phyloP scores from a whole-genome alignment of 148 eudicot genomes.

The Mesembryanthemum crystallinum region DNA sequence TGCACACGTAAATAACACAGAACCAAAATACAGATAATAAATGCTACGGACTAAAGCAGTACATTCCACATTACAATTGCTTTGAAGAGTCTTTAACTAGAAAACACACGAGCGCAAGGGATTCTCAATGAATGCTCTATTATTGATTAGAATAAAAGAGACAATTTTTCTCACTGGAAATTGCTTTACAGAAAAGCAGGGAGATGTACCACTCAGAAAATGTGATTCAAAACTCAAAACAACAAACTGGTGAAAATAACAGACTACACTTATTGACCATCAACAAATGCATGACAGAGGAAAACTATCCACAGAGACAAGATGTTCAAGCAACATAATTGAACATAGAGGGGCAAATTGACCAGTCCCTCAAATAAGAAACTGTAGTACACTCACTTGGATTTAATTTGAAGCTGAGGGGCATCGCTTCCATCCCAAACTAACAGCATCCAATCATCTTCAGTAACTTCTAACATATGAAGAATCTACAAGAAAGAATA shows the following conservation, averaged over 20 bases:
- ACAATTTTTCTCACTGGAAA: background rate
- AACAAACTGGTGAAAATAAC: background rate
- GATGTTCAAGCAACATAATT: background rate
- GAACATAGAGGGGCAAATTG: background rate
- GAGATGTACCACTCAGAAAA: no score
- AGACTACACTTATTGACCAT: background rate
- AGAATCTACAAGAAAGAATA: conserved; percentile 45
- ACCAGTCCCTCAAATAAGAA: background rate
- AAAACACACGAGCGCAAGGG: background rate
- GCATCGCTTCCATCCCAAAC: conserved; percentile 96
- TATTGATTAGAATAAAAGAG: background rate
- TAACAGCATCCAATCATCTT: conserved; percentile 61
- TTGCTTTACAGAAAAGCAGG: background rate
- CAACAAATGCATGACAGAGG: background rate
- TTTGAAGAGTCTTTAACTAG: background rate
- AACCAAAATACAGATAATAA: background rate
- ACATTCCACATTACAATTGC: background rate
- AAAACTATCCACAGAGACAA: background rate
- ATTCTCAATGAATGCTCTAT: background rate
- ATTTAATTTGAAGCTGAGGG: conserved; percentile 46
- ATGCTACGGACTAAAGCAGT: background rate
- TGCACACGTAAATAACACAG: no score
- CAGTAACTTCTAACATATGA: conserved; percentile 45
- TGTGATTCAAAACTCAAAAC: no score
- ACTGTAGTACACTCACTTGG: conserved; percentile 48